Percentiles rank a stretch among this genome's conserved stretches.
Evolutionary conservation across 768 basidiomycete species (phyloP).

Genomic region (Suillus brevipes): DNA sequence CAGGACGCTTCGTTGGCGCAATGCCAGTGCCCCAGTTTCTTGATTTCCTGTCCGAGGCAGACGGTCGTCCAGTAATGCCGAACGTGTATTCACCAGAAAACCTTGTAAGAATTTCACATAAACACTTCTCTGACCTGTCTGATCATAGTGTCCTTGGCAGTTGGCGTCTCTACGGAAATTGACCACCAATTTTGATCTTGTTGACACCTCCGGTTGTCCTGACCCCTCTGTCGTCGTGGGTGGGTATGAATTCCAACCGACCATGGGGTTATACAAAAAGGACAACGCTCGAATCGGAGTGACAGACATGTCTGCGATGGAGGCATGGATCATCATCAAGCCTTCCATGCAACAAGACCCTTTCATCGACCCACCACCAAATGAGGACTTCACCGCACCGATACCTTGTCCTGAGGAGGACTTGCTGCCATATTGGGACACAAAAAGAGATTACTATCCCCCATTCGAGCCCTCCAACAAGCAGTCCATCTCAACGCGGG

Average conservation of each 20-base stretch:
- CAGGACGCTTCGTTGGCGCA: neutral
- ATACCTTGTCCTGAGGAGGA: neutral
- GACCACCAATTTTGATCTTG: neutral
- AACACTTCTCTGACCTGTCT: neutral
- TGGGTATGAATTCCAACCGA: neutral
- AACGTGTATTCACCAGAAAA: neutral
- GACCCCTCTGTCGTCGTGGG: neutral
- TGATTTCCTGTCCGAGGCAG: neutral
- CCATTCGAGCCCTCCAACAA: neutral
- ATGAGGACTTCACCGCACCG: neutral
- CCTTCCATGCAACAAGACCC: neutral
- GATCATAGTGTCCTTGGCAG: neutral
- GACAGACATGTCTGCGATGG: conserved; percentile 1
- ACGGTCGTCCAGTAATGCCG: neutral
- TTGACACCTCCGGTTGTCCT: neutral
- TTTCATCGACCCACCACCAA: neutral
- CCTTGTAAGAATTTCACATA: neutral
- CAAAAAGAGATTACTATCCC: neutral
- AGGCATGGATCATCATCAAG: conserved; percentile 1
- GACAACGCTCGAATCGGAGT: neutral
- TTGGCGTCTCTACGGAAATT: neutral
- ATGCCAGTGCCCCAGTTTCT: neutral
- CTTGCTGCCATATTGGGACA: neutral
- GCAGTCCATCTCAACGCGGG: neutral
- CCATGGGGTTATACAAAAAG: neutral